A percentile compares a stretch with the other conserved stretches of the same genome.
Conservation (phyloP, 225 moss, liverwort and hornwort genomes). For the Pseudisothecium myosuroides region DNA sequence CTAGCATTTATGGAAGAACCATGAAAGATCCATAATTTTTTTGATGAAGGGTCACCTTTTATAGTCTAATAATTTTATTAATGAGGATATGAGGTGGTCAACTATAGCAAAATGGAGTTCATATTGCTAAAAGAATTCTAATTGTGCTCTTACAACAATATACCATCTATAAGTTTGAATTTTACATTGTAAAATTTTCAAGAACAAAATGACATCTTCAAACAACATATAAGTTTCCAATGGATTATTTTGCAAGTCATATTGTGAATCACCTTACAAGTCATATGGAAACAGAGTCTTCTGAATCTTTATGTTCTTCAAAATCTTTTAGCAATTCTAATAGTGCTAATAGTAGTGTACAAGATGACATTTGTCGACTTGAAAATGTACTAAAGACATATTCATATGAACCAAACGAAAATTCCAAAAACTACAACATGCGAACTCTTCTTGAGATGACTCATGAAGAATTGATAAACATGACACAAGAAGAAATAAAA, state of each 20-base stretch:
- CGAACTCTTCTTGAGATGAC: slow-evolving; percentile 25
- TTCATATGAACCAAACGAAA: neutral
- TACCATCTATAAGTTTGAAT: neutral
- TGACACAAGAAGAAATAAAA: slow-evolving; percentile 36
- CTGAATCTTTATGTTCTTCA: neutral
- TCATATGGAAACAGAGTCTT: slow-evolving; percentile 12
- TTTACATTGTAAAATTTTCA: neutral
- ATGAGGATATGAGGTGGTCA: neutral
- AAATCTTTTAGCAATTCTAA: slow-evolving; percentile 4
- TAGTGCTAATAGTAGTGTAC: neutral
- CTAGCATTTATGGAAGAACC: neutral
- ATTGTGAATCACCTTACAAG: slow-evolving; percentile 7
- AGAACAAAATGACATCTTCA: neutral
- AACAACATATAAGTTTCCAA: neutral
- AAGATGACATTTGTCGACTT: neutral
- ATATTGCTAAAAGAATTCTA: neutral
- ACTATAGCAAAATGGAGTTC: neutral
- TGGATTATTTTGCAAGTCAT: slow-evolving; percentile 19
- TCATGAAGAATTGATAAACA: slow-evolving; percentile 25
- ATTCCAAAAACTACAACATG: slow-evolving; percentile 19
- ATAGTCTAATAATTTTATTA: neutral
- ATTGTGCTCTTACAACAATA: too few relatives aligned
- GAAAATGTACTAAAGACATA: slow-evolving; percentile 9
- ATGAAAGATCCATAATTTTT: neutral
- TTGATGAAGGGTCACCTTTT: neutral